Evolutionary conservation across 768 basidiomycete genomes (phyloP), one percentile per base, ranked within the genome.

Genomic region (Sporobolomyces phaffii): DNA sequence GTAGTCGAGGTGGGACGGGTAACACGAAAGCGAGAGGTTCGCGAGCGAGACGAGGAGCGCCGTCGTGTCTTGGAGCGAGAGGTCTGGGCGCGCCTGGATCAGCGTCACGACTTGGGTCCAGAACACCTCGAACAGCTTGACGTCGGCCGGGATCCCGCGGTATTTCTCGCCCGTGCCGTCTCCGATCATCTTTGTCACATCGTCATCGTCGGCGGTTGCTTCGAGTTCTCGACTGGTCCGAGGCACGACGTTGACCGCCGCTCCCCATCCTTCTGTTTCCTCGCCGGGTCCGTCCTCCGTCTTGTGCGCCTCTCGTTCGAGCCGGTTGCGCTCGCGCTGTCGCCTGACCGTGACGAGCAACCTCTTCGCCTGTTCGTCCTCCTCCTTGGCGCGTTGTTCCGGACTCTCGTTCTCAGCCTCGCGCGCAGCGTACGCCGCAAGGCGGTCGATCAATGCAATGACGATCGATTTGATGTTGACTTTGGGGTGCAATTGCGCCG

Each of bases 391-490:
- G 13, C 89, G 89, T 80, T 94, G 92, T 72, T 96, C 94, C 0
- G 93, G 91, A 72, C 91, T 87, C 76, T 98, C 96, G 73, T 80
- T 94, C 81, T 99, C 96, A 0, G 96, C 93, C 78, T 99, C 96
- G 3, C 94, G 85, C 2, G 96, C 94, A 49, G 96, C 96, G 75
- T 93, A 97, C 1, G 91, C 86, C 0, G 96, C 96, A 17, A 99
- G 81, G 18, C 94, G 85, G 79, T 99, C 96, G 73, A 99, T 96
- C 33, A 99, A 83, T 0, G 94, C 90, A 54, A 99, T 99, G 61
- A 98, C 96, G 72, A 99, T 98, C 69, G 88, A 84, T 79, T 99
- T 98, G 80, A 98, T 98, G 79, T 96, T 96, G 74, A 98, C 96
- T 76, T 94, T 91, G 54, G 93, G 92, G 76, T 99, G 96, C 3